Percentiles rank a stretch among this genome's conserved stretches.
Conservation (phyloP, 169 alveolate species). For the Eimeria maxima region DNA sequence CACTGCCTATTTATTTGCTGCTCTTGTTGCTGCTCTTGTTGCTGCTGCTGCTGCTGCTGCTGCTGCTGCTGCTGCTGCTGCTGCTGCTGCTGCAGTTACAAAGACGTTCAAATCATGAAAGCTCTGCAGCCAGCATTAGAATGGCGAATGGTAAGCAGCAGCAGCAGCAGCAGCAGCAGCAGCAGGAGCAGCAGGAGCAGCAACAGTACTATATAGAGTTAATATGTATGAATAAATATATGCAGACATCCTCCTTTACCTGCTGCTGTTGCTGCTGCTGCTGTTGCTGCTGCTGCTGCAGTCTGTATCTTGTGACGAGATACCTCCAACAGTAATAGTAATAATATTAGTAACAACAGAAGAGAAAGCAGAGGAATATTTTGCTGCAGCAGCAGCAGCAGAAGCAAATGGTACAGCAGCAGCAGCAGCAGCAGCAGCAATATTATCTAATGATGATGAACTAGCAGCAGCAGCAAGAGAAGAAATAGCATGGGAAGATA, state of each 20-base stretch:
- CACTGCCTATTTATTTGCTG: not conserved
- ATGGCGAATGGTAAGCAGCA: not conserved
- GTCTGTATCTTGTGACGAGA: constrained; percentile 51
- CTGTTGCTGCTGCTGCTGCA: not conserved
- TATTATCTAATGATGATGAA: no score
- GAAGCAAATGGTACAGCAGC: not conserved
- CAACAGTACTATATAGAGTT: no score
- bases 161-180: not conserved
- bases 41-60: not conserved
- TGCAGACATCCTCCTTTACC: no score
- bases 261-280: not conserved
- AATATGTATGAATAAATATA: no score
- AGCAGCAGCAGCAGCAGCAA: not conserved
- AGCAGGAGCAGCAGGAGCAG: no score
- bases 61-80: not conserved
- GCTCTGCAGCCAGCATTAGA: constrained; percentile 30
- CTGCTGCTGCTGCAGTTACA: not conserved
- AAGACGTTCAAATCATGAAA: not conserved
- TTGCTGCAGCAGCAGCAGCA: not conserved
- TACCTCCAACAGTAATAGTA: not conserved
- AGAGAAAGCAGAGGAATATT: not conserved
- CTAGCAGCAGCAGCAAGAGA: no score
- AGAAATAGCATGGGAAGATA: not conserved
- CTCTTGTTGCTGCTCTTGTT: not conserved
- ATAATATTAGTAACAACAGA: not conserved